Conservation (phyloP, 768 basidiomycete genomes). For the Leccinum rimulosum region DNA sequence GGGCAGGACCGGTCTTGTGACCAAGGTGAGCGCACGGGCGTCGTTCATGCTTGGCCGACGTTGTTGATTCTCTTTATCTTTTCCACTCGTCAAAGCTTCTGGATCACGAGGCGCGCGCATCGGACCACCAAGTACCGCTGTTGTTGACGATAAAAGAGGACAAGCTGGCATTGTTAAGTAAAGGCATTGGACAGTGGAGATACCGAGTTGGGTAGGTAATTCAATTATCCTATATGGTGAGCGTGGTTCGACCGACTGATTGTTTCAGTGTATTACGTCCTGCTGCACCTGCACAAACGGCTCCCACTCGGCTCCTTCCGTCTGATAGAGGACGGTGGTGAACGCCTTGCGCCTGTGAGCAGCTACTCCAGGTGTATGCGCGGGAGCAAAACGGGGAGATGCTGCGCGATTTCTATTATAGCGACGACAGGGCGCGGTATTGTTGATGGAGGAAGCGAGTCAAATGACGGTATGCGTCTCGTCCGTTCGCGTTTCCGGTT, state of each 20-base stretch:
- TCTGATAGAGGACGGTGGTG: conserved; percentile 87
- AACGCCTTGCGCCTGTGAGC: conserved; percentile 67
- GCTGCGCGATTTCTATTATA: conserved; percentile 95
- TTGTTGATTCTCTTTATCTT: too few species aligned
- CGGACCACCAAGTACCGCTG: conserved; percentile 86
- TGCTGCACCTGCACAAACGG: conserved; percentile 81
- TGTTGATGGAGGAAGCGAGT: conserved; percentile 81
- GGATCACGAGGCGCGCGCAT: conserved; percentile 86
- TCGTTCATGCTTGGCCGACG: too few species aligned
- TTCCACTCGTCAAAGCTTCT: conserved; percentile 53
- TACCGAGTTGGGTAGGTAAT: conserved; percentile 69
- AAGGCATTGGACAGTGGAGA: conserved; percentile 93
- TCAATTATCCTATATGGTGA: too few species aligned
- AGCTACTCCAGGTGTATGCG: conserved; percentile 86
- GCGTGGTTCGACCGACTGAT: neutral
- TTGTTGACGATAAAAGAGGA: conserved; percentile 94
- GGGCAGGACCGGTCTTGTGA: conserved; percentile 76
- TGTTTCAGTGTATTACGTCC: conserved; percentile 81
- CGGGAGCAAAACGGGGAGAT: conserved; percentile 88
- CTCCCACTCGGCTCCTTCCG: conserved; percentile 86
- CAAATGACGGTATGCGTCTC: conserved; percentile 50
- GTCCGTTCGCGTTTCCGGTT: neutral
- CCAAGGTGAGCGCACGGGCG: conserved; percentile 53
- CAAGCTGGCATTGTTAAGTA: conserved; percentile 67
- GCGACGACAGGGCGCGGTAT: conserved; percentile 90